These are phyloP conservation scores for Aspergillaceae sp. DNA, from an alignment of 2,329 filamentous ascomycete genomes.

Conservation along the genomic window DNA sequence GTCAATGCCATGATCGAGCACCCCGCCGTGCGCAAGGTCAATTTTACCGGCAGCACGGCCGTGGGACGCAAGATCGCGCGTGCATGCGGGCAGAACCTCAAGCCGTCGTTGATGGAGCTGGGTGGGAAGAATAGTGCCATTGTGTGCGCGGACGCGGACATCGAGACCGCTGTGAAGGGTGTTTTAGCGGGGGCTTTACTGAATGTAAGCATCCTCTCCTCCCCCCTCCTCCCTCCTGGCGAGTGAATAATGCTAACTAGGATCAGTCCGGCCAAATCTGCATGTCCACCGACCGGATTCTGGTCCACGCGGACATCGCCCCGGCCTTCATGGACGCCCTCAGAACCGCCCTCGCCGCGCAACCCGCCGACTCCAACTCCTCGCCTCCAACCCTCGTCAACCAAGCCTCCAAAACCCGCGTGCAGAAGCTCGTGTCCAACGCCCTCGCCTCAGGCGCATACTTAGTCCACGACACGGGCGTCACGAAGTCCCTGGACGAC, in stretches of 20 bases:
- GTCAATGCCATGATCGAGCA: slow-evolving; percentile 59
- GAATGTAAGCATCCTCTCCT: slow-evolving; percentile 15
- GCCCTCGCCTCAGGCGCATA: slow-evolving; percentile 25
- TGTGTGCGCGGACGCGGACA: slow-evolving; percentile 67
- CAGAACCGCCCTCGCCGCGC: slow-evolving; percentile 30
- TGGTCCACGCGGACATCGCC: slow-evolving; percentile 49
- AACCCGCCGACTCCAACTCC: slow-evolving; percentile 22
- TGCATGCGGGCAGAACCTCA: slow-evolving; percentile 60
- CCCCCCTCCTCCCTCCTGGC: neutral
- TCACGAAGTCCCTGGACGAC: neutral
- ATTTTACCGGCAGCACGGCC: slow-evolving; percentile 64
- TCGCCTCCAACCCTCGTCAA: slow-evolving; percentile 36
- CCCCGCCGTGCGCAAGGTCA: slow-evolving; percentile 59
- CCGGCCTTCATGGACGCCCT: slow-evolving; percentile 45
- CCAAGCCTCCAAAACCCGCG: slow-evolving; percentile 37
- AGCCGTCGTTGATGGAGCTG: slow-evolving; percentile 70
- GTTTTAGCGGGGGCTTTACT: slow-evolving; percentile 27
- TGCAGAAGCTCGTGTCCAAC: slow-evolving; percentile 20
- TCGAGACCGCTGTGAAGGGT: slow-evolving; percentile 49
- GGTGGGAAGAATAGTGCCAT: slow-evolving; percentile 75
- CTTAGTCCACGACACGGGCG: slow-evolving; percentile 18
- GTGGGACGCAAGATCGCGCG: slow-evolving; percentile 62
- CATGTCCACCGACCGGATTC: slow-evolving; percentile 69
- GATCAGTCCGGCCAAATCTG: slow-evolving; percentile 62
- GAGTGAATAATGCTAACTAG: slow-evolving; percentile 25